phyloP scores from a whole-genome alignment of 768 basidiomycete genomes.

The Psilocybe subaeruginosa region DNA sequence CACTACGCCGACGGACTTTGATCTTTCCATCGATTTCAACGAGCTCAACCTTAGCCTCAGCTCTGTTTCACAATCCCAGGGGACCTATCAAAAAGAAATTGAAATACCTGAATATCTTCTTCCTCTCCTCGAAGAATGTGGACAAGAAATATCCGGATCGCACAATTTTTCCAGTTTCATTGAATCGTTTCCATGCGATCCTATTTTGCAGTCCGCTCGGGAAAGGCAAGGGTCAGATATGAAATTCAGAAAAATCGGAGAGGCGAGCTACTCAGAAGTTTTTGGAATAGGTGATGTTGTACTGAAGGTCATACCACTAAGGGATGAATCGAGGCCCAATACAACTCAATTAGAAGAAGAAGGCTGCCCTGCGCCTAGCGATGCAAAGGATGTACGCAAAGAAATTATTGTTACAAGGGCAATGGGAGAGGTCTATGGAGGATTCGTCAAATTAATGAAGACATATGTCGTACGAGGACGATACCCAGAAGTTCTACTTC shows the following conservation, averaged over 20 bases:
- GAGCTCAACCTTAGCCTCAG: constrained; percentile 40
- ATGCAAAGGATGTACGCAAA: constrained; percentile 76
- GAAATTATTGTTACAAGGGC: constrained; percentile 77
- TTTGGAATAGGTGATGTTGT: constrained; percentile 89
- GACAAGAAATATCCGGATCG: constrained; percentile 60
- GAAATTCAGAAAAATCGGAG: constrained; percentile 85
- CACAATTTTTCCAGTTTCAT: constrained; percentile 86
- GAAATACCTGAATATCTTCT: constrained; percentile 55
- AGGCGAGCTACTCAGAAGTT: constrained; percentile 97
- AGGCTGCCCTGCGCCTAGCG: constrained; percentile 71
- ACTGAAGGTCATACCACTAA: constrained; percentile 86
- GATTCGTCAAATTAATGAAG: constrained; percentile 82
- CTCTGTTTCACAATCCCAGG: constrained; percentile 17
- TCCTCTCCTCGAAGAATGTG: constrained; percentile 73
- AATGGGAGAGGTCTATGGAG: constrained; percentile 75
- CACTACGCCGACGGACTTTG: constrained; percentile 53
- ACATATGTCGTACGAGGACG: constrained; percentile 85
- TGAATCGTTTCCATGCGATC: constrained; percentile 76
- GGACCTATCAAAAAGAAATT: constrained; percentile 24
- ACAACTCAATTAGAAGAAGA: constrained; percentile 29
- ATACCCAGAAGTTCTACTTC: constrained; percentile 80
- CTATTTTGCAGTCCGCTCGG: constrained; percentile 48
- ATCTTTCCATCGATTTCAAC: constrained; percentile 55
- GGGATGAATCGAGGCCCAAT: constrained; percentile 43
- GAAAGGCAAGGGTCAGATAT: constrained; percentile 19